Evolutionary conservation across 768 basidiomycete genomes (phyloP), one percentile per base, ranked within the genome.

Genomic region (Pisolithus marmoratus): DNA sequence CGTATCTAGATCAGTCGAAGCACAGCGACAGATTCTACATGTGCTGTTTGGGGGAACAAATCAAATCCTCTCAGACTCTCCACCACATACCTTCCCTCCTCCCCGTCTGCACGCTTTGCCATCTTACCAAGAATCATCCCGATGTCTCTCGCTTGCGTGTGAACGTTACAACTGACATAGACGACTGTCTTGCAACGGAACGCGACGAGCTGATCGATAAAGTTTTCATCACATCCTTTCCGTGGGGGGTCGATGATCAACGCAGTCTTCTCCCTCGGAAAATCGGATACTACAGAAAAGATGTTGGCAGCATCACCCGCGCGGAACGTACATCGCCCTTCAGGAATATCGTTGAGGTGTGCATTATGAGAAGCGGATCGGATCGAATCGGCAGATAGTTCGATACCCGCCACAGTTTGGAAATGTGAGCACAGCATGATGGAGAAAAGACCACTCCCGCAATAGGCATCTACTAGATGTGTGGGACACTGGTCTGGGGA

Each of bases 111-210:
- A 12, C 8, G 29, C 43, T 65, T 72, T 58, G 69, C 68, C 54
- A 76, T 77, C 63, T 79, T 69, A 20, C 58, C 51, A 41, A 84
- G 31, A 34, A 96, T 80, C 69, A 74, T 79, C 15, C 90, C 93
- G 2, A 96, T 75, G 68, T 96, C 94, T 60, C 94, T 72, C 29
- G 89, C 90, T 72, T 91, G 89, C 8, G 93, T 93, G 61, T 94
- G 94, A 44, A 96, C 94, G 63, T 95, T 96, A 61, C 94, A 96
- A 63, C 89, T 92, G 51, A 97, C 91, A 62, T 96, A 96, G 46
- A 94, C 88, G 55, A 94, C 76, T 26, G 79, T 80, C 50, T 72
- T 70, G 12, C 85, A 74, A 36, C 82, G 70, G 69, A 97, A 89
- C 6, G 61, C 65, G 47, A 94, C 62, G 34, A 96, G 68, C 70